Conservation (phyloP, 176 grass and related monocot species). For the Oryza glaberrima region DNA sequence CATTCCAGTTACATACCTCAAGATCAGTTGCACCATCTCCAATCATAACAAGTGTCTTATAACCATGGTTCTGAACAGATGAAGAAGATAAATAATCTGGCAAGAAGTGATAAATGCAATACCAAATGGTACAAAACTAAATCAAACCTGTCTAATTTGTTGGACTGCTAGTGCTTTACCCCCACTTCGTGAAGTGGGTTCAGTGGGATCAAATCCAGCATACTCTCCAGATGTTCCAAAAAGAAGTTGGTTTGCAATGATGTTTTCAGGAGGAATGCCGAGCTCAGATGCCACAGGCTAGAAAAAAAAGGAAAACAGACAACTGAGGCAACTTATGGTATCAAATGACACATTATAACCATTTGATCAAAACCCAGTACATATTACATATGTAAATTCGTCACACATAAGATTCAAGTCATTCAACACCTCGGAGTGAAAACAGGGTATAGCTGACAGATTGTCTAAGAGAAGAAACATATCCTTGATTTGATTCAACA, state of each 20-base stretch:
- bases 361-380: not conserved
- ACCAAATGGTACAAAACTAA: conserved; percentile 11
- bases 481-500: conserved; percentile 4
- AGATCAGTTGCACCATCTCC: conserved; percentile 96
- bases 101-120: conserved; percentile 18
- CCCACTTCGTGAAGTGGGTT: conserved; percentile 85
- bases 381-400: conserved; percentile 13
- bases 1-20: conserved; percentile 51
- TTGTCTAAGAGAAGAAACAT: not conserved
- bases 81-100: conserved; percentile 27
- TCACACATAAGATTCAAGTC: not conserved
- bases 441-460: not conserved
- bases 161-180: conserved; percentile 93
- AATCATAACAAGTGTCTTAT: conserved; percentile 73
- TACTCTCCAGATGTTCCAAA: conserved; percentile 80
- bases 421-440: not conserved
- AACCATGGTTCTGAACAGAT: conserved; percentile 42
- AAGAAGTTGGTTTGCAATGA: conserved; percentile 86
- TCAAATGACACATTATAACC: not conserved
- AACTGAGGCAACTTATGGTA: conserved; percentile 3
- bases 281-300: conserved; percentile 85
- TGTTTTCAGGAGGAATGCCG: conserved; percentile 83
- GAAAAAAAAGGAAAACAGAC: conserved; percentile 34
- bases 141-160: conserved; percentile 75
- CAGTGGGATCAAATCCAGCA: conserved; percentile 79